Conservation (phyloP, 768 basidiomycete species). For the Tylopilus sp. region DNA sequence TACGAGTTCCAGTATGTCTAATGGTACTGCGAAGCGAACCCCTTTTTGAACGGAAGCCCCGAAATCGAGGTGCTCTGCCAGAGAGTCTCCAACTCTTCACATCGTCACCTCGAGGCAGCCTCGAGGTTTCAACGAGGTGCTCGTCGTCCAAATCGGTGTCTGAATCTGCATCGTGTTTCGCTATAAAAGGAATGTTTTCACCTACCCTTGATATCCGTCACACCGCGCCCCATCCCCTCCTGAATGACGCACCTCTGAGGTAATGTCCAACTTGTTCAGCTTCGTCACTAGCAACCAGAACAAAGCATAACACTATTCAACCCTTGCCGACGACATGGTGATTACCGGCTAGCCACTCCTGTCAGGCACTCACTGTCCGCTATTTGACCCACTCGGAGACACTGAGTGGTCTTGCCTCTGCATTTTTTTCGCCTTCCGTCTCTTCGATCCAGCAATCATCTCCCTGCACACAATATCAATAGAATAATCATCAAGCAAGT, state of each 20-base stretch:
- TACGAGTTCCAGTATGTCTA: constrained; percentile 11
- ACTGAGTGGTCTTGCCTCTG: neutral
- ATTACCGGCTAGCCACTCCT: neutral
- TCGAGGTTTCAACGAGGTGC: constrained; percentile 30
- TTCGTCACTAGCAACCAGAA: constrained; percentile 5
- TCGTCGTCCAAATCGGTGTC: constrained; percentile 23
- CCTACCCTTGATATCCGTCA: constrained; percentile 8
- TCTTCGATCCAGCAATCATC: constrained; percentile 74
- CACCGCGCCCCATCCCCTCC: constrained; percentile 1
- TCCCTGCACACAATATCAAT: constrained; percentile 45
- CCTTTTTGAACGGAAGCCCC: constrained; percentile 32
- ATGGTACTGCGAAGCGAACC: constrained; percentile 7
- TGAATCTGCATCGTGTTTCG: constrained; percentile 24
- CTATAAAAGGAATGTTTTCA: constrained; percentile 14
- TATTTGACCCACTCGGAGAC: neutral
- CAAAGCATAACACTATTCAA: constrained; percentile 5
- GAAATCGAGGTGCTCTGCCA: constrained; percentile 16
- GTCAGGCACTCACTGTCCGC: neutral
- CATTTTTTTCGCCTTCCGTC: constrained; percentile 46
- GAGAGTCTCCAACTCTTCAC: constrained; percentile 30
- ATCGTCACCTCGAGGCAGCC: constrained; percentile 40
- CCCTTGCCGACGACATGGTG: constrained; percentile 9
- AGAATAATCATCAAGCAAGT: neutral
- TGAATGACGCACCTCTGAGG: constrained; percentile 6
- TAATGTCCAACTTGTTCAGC: neutral